Base-by-base conservation (phyloP, 805 yeast genomes). In the Cyberlindnera euphorbiae region DNA sequence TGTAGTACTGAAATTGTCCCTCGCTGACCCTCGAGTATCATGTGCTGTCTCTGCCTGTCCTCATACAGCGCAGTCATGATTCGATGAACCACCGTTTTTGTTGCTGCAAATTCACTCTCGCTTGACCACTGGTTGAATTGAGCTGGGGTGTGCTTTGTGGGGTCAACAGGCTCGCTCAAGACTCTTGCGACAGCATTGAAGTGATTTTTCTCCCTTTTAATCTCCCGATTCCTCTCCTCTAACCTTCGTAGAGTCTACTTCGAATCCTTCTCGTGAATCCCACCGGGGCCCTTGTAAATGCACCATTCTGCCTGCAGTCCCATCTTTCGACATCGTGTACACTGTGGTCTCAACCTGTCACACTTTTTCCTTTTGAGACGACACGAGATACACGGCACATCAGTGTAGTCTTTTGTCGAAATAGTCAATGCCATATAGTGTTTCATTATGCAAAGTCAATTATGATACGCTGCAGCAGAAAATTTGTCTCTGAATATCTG, bases 301-400 rank as follows among this genome's bases (percentile, higher is more conserved):
- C 37, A 34, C 37, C 30, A 28, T 24, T 34, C 28, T 8, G n/a
- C 17, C 4, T 27, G 32, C 4, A 34, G 28, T 6, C 28, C 27
- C 10, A 34, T 24, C 17, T 24, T 16, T 21, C 8, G 9, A 18
- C 37, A 34, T 6, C 37, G 22, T 3, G 26, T 17, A 17, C 37
- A 34, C 24, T 19, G n/a, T 3, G 32, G 28, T 12, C 3, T 13
- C 24, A 12, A 11, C 19, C 28, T 21, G 32, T 34, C 37, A 16
- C 36, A 34, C 28, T 28, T 27, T 25, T 34, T 34, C 11, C 37
- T 19, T 16, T 32, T 27, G 2, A 34, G 28, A 6, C 37, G 37
- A 17, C 37, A 34, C 24, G 35, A 32, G 14, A 32, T 32, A 14
- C 35, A 32, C 11, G 35, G 35, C n/a, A n/a, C n/a, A n/a, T n/a